Percentiles rank a stretch among this genome's conserved stretches.
Conservation (phyloP, 495 filamentous ascomycete species). For the Aspergillus heteromorphus region DNA sequence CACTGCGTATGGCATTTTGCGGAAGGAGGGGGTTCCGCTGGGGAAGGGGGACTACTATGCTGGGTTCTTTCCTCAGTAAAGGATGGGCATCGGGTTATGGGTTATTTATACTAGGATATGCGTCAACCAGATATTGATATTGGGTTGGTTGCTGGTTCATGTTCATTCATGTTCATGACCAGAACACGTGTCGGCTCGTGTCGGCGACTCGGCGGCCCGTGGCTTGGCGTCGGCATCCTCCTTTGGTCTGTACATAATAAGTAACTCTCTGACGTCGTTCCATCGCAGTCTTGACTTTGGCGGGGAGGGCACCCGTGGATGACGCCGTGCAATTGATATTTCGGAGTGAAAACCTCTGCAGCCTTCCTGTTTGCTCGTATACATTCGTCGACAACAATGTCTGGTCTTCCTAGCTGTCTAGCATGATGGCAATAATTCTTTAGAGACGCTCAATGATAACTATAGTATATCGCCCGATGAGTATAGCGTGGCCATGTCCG, state of each 20-base stretch:
- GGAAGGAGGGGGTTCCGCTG: conserved; percentile 50
- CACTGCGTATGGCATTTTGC: conserved; percentile 52
- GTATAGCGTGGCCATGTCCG: conserved; percentile 3
- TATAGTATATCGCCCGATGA: too few species aligned
- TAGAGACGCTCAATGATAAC: too few species aligned
- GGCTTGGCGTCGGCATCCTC: neutral
- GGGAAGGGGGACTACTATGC: conserved; percentile 46
- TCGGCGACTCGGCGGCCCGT: neutral
- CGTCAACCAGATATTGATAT: too few species aligned
- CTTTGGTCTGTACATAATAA: neutral
- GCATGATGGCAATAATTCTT: neutral
- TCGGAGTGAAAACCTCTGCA: neutral
- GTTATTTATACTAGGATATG: too few species aligned
- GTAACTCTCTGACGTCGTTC: neutral
- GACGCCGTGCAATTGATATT: neutral
- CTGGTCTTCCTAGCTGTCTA: neutral
- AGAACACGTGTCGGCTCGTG: too few species aligned
- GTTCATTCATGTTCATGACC: neutral
- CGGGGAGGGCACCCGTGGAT: neutral
- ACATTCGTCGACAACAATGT: neutral
- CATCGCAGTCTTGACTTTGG: neutral
- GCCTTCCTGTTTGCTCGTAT: neutral
- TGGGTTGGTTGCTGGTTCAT: neutral
- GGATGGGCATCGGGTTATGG: too few species aligned
- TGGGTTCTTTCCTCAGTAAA: conserved; percentile 17